Evolutionary conservation across 768 basidiomycete genomes (phyloP).

Genomic region (Tylopilus balloui): DNA sequence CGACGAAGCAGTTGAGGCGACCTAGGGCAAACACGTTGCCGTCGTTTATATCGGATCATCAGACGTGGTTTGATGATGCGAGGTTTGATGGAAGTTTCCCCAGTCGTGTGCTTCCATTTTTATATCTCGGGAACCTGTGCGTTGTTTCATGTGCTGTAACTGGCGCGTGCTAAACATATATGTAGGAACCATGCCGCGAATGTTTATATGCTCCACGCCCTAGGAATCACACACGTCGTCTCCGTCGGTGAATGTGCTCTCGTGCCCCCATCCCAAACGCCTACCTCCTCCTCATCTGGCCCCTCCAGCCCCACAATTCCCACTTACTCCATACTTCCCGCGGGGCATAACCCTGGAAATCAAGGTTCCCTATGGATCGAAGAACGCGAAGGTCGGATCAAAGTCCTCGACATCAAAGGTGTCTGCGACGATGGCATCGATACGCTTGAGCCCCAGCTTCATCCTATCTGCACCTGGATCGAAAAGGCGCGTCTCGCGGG

Average conservation of each 20-base stretch:
- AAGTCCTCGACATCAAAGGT: slow-evolving; percentile 87
- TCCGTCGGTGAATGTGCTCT: slow-evolving; percentile 95
- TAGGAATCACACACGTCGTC: slow-evolving; percentile 96
- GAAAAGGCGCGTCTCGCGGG: slow-evolving; percentile 77
- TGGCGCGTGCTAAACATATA: background rate
- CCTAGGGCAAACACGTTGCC: slow-evolving; percentile 72
- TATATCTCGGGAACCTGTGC: slow-evolving; percentile 93
- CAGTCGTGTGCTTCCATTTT: slow-evolving; percentile 84
- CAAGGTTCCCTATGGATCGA: slow-evolving; percentile 84
- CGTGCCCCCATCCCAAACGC: slow-evolving; percentile 62
- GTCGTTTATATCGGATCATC: slow-evolving; percentile 63
- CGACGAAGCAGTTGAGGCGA: slow-evolving; percentile 35
- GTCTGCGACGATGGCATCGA: slow-evolving; percentile 97
- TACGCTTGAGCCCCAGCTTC: slow-evolving; percentile 83
- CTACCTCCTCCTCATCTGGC: background rate
- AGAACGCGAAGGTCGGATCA: slow-evolving; percentile 83
- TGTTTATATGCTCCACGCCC: slow-evolving; percentile 91
- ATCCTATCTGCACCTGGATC: slow-evolving; percentile 90
- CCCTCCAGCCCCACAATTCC: slow-evolving; percentile 2
- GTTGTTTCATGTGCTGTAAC: slow-evolving; percentile 32
- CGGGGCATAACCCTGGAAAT: slow-evolving; percentile 42
- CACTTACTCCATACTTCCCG: slow-evolving; percentile 29
- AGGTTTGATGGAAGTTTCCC: slow-evolving; percentile 96
- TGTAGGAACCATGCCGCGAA: slow-evolving; percentile 90
- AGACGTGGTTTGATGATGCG: slow-evolving; percentile 92